phyloP scores from a whole-genome alignment of 2,329 filamentous ascomycete species.

The Macrophomina phaseolina region DNA sequence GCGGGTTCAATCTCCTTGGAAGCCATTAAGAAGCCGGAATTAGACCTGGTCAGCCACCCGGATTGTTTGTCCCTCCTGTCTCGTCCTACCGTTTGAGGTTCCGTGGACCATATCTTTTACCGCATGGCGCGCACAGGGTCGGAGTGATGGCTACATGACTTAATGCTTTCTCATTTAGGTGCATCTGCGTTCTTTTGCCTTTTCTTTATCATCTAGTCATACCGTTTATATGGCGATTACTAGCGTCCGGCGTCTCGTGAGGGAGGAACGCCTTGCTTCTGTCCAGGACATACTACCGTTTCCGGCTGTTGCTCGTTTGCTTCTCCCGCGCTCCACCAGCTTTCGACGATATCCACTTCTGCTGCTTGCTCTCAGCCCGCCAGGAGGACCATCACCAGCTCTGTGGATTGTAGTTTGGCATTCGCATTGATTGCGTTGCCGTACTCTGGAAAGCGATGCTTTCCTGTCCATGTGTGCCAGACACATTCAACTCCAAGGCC shows the following conservation, averaged over 20 bases:
- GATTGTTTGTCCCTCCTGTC: slow-evolving; percentile 25
- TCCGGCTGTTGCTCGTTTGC: slow-evolving; percentile 26
- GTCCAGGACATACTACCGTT: slow-evolving; percentile 20
- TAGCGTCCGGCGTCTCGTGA: slow-evolving; percentile 26
- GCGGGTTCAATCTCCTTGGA: slow-evolving; percentile 9
- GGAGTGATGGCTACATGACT: slow-evolving; percentile 26
- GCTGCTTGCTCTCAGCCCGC: slow-evolving; percentile 15
- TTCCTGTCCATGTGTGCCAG: slow-evolving; percentile 24
- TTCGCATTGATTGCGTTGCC: slow-evolving; percentile 24
- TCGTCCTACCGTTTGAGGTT: slow-evolving; percentile 21
- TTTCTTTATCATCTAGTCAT: slow-evolving; percentile 15
- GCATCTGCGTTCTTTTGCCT: slow-evolving; percentile 21
- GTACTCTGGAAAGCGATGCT: slow-evolving; percentile 14
- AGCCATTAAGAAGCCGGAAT: slow-evolving; percentile 24
- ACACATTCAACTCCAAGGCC: background rate
- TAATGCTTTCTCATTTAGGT: slow-evolving; percentile 28
- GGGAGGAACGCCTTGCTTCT: slow-evolving; percentile 25
- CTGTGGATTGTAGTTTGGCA: slow-evolving; percentile 25
- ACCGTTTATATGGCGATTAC: slow-evolving; percentile 23
- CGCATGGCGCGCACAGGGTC: slow-evolving; percentile 23
- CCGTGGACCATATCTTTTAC: slow-evolving; percentile 24
- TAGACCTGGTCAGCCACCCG: slow-evolving; percentile 24
- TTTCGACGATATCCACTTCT: slow-evolving; percentile 23
- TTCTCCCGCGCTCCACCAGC: slow-evolving; percentile 12
- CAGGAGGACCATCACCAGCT: slow-evolving; percentile 12